Base-by-base conservation (phyloP, 345 rosid genomes). In the Melaleuca alternifolia region DNA sequence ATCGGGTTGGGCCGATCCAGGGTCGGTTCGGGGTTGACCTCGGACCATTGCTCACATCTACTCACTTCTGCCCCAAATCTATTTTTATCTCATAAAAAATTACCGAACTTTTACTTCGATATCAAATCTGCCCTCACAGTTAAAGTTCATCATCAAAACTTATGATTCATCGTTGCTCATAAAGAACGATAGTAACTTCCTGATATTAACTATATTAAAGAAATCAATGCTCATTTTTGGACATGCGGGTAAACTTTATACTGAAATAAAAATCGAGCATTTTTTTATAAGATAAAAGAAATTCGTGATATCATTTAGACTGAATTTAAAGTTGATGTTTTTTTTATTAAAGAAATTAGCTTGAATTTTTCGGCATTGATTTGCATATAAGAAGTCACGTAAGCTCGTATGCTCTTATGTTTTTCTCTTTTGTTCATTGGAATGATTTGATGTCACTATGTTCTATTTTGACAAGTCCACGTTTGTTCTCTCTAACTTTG, bases 211-310 rank as follows among this genome's bases (percentile, higher is more conserved):
- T 4, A 56, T 23, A 23, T 56, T 56, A 12, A 0, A 24, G 13
- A 24, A 23, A 0, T 56, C 0, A 0, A 0, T 24, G 6, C 12
- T 0, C 0, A 5, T 56, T 56, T 56, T 24, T 24, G 2, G 41
- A 26, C n/a, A 56, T 23, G 6, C 1, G 0, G 13, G 10, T 23
- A 24, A 0, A 0, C 10, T 56, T 11, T 12, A 23, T 0, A 56
- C 6, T 56, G 24, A 6, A 56, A 6, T 56, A 10, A 56, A 56
- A 56, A 13, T 56, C 24, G 26, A 41, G 1, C 13, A 0, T 10
- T 10, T 24, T 56, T 56, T 56, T 56, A 56, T 1, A 10, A 4
- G 7, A 23, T 1, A 24, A 4, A 24, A 56, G 9, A 54, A 56
- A 23, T 5, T 4, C 0, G 0, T 0, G 10, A n/a, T 6, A 56